Evolutionary conservation across 495 filamentous ascomycete genomes (phyloP), one percentile per base, ranked within the genome.

Genomic region (Lophiotrema nucula): DNA sequence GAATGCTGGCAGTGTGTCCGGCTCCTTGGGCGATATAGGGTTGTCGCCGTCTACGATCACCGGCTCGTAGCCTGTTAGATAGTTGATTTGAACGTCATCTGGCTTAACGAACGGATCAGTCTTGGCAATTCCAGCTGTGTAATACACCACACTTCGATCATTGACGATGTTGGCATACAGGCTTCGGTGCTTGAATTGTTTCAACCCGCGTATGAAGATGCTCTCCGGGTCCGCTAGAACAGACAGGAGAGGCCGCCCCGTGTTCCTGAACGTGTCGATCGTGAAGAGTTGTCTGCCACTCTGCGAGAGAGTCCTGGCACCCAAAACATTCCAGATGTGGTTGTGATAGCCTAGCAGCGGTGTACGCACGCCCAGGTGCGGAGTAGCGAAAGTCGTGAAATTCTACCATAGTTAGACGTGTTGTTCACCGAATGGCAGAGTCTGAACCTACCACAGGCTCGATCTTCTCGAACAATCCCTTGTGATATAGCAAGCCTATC

Each of bases 311-410:
- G 84, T 88, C 11, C 84, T 76, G 5, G 89, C 82, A 35, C 90
- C 92, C 13, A 97, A 56, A 2, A 85, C 78, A 71, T 98, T 98
- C 81, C 82, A 96, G 4, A 92, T 67, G 45, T 84, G 73, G 54
- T 82, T 84, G 42, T 77, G 72, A 67, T 78, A 79, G 8, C 90
- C 90, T 31, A 79, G 76, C 3, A 86, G 72, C 0, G 92, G 90
- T 10, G 86, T 83, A 39, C 89, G 79, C 6, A 92, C 89, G 18
- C 92, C 92, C 0, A 97, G 81, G 73, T 97, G 92, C 18, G 93
- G 92, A 15, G 85, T 84, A 22, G 88, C 92, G 72, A 97, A 97
- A 1, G 90, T 95, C 2, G 88, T 89, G 69, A 97, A 97, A 73
- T 96, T 96, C 82, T 85, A 53, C 15, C 19, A 3, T 12, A 28